These are phyloP conservation scores for Penicillium verhagenii DNA, from an alignment of 495 filamentous ascomycete genomes.

Conservation along the genomic window DNA sequence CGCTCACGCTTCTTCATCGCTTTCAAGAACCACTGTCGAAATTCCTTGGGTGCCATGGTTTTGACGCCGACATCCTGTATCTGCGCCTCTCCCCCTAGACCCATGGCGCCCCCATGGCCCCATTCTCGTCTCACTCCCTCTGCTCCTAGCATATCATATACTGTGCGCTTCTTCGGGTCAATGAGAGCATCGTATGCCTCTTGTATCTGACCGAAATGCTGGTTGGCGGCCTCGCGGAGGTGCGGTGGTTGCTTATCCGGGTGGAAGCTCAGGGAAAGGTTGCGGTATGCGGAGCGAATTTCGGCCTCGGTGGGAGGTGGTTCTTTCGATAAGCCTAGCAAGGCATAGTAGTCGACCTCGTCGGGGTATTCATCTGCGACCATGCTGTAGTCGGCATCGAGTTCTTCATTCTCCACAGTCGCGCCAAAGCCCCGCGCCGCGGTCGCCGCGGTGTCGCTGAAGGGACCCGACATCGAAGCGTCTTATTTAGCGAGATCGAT, in stretches of 20 bases:
- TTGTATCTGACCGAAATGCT: slow-evolving; percentile 48
- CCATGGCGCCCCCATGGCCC: slow-evolving; percentile 35
- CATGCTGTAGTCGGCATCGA: slow-evolving; percentile 24
- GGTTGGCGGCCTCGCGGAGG: slow-evolving; percentile 44
- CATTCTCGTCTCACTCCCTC: slow-evolving; percentile 48
- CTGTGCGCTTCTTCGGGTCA: slow-evolving; percentile 52
- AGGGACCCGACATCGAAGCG: slow-evolving; percentile 8
- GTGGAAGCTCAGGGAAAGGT: slow-evolving; percentile 55
- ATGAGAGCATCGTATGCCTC: slow-evolving; percentile 56
- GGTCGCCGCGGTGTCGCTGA: slow-evolving; percentile 11
- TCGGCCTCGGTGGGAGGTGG: slow-evolving; percentile 47
- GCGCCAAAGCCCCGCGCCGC: slow-evolving; percentile 18
- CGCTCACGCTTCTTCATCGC: slow-evolving; percentile 46
- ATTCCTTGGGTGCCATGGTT: slow-evolving; percentile 46
- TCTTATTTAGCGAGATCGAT: background rate
- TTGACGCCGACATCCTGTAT: slow-evolving; percentile 39
- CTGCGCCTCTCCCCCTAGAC: slow-evolving; percentile 28
- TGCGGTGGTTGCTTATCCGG: slow-evolving; percentile 57
- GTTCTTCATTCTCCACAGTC: slow-evolving; percentile 22
- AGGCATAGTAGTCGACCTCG: slow-evolving; percentile 48
- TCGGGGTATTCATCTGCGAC: slow-evolving; percentile 28
- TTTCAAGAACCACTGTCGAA: slow-evolving; percentile 50
- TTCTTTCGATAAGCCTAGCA: slow-evolving; percentile 47
- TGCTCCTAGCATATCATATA: slow-evolving; percentile 53
- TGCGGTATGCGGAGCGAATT: slow-evolving; percentile 52